Conservation (phyloP, 2,329 filamentous ascomycete species). For the Diaporthe helianthi region DNA sequence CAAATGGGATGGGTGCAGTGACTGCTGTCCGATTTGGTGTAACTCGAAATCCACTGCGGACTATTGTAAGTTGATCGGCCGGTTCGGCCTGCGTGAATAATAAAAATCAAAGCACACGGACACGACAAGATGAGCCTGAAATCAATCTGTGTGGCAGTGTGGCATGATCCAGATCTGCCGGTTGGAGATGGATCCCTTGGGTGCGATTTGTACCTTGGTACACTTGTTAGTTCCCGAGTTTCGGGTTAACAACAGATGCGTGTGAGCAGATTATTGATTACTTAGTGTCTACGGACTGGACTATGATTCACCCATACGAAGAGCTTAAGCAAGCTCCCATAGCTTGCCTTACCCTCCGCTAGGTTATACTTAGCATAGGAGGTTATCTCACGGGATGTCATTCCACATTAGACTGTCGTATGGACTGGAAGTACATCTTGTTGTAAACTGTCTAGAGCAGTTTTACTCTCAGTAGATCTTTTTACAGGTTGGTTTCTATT, state of each 20-base stretch:
- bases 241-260: not conserved
- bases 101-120: not conserved
- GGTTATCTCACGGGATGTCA: not conserved
- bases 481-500: too few relatives aligned
- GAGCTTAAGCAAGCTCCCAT: not conserved
- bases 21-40: not conserved
- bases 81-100: not conserved
- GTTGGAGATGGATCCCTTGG: not conserved
- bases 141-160: conserved; percentile 3
- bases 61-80: too few relatives aligned
- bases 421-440: too few relatives aligned
- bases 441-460: too few relatives aligned
- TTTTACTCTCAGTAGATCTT: too few relatives aligned
- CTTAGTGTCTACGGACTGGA: too few relatives aligned
- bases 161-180: not conserved
- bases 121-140: not conserved
- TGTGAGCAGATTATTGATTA: too few relatives aligned
- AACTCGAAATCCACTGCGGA: too few relatives aligned
- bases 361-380: not conserved
- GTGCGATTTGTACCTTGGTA: not conserved
- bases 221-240: not conserved
- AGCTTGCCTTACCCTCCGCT: not conserved
- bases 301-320: not conserved
- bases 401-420: not conserved
- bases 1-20: not conserved